A percentile compares a stretch with the other conserved stretches of the same genome.
Evolutionary conservation across 768 basidiomycete genomes (phyloP).

Genomic region (Coprinellus aureogranulatus): DNA sequence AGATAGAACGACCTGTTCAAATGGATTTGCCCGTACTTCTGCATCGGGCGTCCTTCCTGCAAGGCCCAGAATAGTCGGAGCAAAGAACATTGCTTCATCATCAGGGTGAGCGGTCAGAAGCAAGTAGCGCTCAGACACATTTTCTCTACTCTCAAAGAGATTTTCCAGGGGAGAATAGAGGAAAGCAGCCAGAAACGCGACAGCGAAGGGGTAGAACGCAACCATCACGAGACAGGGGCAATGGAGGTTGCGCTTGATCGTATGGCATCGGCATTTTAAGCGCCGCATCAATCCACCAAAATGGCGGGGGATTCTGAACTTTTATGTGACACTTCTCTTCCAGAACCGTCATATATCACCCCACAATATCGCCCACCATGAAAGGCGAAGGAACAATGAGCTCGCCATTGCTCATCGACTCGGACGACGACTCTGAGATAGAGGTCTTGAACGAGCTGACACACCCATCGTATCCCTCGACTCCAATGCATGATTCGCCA

Average conservation of each 20-base stretch:
- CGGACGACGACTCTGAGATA: slow-evolving; percentile 40
- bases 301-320: no score
- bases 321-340: slow-evolving; percentile 3
- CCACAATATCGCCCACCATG: slow-evolving; percentile 15
- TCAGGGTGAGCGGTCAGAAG: slow-evolving; percentile 92
- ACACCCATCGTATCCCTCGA: neutral
- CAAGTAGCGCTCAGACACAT: slow-evolving; percentile 36
- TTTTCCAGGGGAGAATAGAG: slow-evolving; percentile 30
- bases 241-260: neutral
- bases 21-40: slow-evolving; percentile 13
- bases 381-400: slow-evolving; percentile 29
- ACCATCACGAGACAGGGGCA: neutral
- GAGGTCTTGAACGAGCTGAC: slow-evolving; percentile 29
- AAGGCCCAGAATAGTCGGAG: slow-evolving; percentile 72
- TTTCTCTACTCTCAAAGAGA: slow-evolving; percentile 16
- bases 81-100: slow-evolving; percentile 94
- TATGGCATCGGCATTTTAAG: neutral
- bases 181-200: slow-evolving; percentile 30
- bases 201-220: slow-evolving; percentile 23
- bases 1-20: slow-evolving; percentile 10
- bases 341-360: slow-evolving; percentile 6
- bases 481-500: no score
- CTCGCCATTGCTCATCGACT: slow-evolving; percentile 35
- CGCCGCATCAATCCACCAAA: neutral
- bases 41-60: slow-evolving; percentile 13